Conservation (phyloP, 2,329 filamentous ascomycete genomes). For the Talaromyces sp. region DNA sequence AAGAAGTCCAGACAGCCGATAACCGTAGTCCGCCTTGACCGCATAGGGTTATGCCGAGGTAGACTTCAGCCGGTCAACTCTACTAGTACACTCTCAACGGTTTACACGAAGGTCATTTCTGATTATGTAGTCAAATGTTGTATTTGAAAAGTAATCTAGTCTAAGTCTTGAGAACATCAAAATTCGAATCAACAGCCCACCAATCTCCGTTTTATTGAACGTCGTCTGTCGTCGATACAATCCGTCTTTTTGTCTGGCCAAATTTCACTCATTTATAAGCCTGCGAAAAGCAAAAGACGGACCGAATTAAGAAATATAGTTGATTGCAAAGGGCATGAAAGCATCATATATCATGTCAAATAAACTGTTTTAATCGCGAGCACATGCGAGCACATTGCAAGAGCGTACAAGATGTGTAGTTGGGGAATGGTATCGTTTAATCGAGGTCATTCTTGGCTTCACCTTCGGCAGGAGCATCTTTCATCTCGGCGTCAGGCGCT, state of each 20-base stretch:
- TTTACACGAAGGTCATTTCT: background rate
- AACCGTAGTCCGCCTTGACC: constrained; percentile 4
- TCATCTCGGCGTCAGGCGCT: constrained; percentile 56
- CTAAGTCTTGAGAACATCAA: constrained; percentile 8
- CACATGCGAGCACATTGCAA: constrained; percentile 7
- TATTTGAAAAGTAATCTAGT: constrained; percentile 15
- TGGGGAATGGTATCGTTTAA: constrained; percentile 3
- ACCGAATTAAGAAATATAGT: constrained; percentile 6
- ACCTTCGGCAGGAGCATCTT: constrained; percentile 52
- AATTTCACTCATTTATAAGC: background rate
- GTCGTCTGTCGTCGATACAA: constrained; percentile 4
- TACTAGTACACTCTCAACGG: background rate
- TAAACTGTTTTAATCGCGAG: constrained; percentile 5
- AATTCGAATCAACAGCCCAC: background rate
- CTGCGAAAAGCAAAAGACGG: background rate
- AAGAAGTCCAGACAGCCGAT: constrained; percentile 4
- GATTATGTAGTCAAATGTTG: background rate
- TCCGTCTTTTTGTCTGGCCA: background rate
- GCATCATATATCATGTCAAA: constrained; percentile 18
- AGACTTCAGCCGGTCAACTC: background rate
- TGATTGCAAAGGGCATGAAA: constrained; percentile 4
- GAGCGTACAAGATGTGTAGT: constrained; percentile 6
- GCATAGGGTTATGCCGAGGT: constrained; percentile 8
- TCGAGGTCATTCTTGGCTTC: constrained; percentile 27
- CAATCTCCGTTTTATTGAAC: background rate